Evolutionary conservation across 2,329 filamentous ascomycete genomes (phyloP).

Genomic region (Penicillium sclerotigenum): DNA sequence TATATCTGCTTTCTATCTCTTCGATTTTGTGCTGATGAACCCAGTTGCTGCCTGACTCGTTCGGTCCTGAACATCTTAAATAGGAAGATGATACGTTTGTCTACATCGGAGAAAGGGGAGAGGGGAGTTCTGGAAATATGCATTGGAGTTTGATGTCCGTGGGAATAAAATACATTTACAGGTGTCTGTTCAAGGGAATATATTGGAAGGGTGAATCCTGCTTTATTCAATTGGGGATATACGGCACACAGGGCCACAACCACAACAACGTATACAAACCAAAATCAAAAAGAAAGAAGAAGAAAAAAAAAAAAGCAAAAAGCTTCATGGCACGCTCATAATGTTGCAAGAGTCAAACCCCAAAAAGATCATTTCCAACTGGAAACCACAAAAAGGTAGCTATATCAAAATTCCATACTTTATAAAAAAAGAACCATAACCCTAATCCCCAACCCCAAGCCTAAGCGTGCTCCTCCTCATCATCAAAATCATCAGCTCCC

Average conservation of each 20-base stretch:
- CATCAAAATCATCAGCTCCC: slow-evolving; percentile 81
- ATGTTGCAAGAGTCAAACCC: slow-evolving; percentile 18
- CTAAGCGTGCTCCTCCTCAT: slow-evolving; percentile 59
- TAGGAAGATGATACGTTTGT: not conserved
- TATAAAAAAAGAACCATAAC: not conserved
- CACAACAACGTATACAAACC: not conserved
- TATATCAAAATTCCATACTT: not conserved
- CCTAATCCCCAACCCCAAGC: not conserved
- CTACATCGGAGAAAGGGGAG: not conserved
- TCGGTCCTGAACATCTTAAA: slow-evolving; percentile 59
- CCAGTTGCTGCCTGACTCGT: slow-evolving; percentile 67
- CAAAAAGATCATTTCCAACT: not conserved
- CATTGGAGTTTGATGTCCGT: not conserved
- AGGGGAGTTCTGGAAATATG: not conserved
- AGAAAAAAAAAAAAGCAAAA: slow-evolving; percentile 2
- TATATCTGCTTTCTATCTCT: not conserved
- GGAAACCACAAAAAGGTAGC: not conserved
- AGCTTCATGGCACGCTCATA: slow-evolving; percentile 15
- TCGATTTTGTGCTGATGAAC: not conserved
- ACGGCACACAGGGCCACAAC: not conserved
- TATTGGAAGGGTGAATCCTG: not conserved
- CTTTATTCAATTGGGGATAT: not conserved
- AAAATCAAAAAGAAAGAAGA: not conserved
- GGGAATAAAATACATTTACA: not conserved
- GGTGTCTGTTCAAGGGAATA: not conserved